Conservation (phyloP, 2,329 filamentous ascomycete species). For the Epicoccum nigrum region DNA sequence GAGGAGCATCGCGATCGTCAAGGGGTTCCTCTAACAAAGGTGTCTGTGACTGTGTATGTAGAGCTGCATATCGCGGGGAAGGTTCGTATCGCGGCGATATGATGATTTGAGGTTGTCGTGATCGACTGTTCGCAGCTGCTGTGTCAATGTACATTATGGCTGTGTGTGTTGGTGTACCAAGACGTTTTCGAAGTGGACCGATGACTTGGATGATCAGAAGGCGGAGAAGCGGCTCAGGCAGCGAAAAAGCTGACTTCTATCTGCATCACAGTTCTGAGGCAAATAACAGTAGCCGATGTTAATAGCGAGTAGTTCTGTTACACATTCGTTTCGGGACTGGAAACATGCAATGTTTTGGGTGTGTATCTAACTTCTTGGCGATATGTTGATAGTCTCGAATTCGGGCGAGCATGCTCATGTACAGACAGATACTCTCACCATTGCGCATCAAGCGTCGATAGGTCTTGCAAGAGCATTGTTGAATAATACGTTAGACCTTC, state of each 20-base stretch:
- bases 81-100: slow-evolving; percentile 20
- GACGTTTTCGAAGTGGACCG: background rate
- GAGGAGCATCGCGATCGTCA: slow-evolving; percentile 31
- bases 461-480: too few species aligned
- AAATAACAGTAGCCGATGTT: slow-evolving; percentile 5
- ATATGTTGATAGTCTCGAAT: too few species aligned
- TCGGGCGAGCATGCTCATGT: too few species aligned
- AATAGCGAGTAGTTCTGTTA: slow-evolving; percentile 18
- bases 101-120: slow-evolving; percentile 26
- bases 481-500: too few species aligned
- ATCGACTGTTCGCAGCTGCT: slow-evolving; percentile 36
- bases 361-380: slow-evolving; percentile 8
- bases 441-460: background rate
- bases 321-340: slow-evolving; percentile 35
- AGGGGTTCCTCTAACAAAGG: slow-evolving; percentile 36
- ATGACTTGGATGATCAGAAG: background rate
- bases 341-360: slow-evolving; percentile 35
- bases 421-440: background rate
- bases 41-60: slow-evolving; percentile 27
- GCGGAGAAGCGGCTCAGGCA: slow-evolving; percentile 3
- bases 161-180: background rate
- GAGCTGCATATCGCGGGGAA: slow-evolving; percentile 14
- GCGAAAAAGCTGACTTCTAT: slow-evolving; percentile 3
- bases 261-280: background rate
- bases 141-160: slow-evolving; percentile 43